Base-by-base conservation (phyloP, 2,329 filamentous ascomycete genomes). In the Macroventuria anomochaeta region DNA sequence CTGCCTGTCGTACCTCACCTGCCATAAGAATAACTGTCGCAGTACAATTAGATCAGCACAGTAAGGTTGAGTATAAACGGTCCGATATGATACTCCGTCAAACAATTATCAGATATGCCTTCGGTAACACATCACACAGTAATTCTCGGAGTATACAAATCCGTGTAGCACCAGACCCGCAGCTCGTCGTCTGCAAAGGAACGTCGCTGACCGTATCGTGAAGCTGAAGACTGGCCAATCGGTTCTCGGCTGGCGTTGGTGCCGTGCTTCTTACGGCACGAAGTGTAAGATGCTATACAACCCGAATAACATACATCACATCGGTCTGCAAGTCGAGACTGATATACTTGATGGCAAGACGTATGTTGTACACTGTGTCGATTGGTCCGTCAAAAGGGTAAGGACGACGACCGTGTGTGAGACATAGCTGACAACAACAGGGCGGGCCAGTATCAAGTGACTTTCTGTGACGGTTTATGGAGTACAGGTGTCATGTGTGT, bases 161-260 rank as follows among this genome's bases (percentile, higher is more conserved):
- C 48, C 64, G 72, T 3, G 67, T 76, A 13, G 69, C 72, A 2
- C 77, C 79, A 7, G 82, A 84, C 38, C 81, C 82, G 0, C 81
- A 84, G 48, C 78, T 85, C 0, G 81, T 82, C 5, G 81, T 84
- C 1, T 81, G 81, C 34, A 81, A 81, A 55, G 82, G 82, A 68
- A 84, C 2, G 77, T 84, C 1, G 71, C 78, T 2, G 81, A 85
- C 41, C 75, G 81, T 10, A 70, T 83, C n/a, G 78, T 82, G 34
- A 80, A 76, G 40, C 71, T 73, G 68, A 3, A 66, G 69, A 5
- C 36, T 20, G 49, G 70, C 1, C 67, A 71, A 2, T 69, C 80
- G 0, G 79, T 83, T 0, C 71, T 84, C 1, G 69, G 69, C 0
- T 74, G 70, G 71, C 66, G 73, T 3, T 76, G 73, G 49, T 74